These are phyloP conservation scores for Prunus davidiana DNA, from an alignment of 306 rosid genomes.

Conservation along the genomic window DNA sequence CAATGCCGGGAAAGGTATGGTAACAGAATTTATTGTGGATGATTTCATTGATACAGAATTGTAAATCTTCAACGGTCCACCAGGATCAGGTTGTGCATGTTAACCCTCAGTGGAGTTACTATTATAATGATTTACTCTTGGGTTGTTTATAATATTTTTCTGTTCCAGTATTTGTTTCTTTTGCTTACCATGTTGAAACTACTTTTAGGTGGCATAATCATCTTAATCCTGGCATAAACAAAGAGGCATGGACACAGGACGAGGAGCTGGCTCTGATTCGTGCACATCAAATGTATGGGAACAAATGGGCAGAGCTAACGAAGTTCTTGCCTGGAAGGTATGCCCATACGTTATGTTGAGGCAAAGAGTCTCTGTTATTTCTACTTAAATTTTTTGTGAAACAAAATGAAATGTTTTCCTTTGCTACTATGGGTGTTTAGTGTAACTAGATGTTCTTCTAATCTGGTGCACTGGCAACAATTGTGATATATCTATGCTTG, in stretches of 20 bases:
- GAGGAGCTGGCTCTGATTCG: conserved; percentile 92
- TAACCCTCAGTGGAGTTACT: background rate
- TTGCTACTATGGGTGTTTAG: background rate
- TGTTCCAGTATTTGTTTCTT: background rate
- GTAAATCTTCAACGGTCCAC: background rate
- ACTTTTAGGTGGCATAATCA: conserved; percentile 95
- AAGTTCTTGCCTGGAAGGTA: conserved; percentile 97
- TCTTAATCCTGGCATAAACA: conserved; percentile 93
- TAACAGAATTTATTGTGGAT: conserved; percentile 6
- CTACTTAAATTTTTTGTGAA: background rate
- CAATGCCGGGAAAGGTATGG: conserved; percentile 99
- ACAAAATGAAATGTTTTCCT: background rate
- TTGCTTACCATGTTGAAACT: conserved; percentile 11
- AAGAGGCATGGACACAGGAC: conserved; percentile 98
- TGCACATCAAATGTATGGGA: conserved; percentile 90
- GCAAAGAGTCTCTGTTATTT: background rate
- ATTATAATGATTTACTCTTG: background rate
- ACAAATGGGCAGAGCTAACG: conserved; percentile 96
- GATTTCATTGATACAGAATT: background rate
- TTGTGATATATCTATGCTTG: conserved; percentile 23
- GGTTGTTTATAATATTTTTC: background rate
- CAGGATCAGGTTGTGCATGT: conserved; percentile 2
- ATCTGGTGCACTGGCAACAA: conserved; percentile 2
- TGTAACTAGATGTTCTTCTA: background rate
- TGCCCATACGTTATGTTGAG: conserved; percentile 6